Evolutionary conservation across 202 grass and related monocot genomes (phyloP), one percentile per base, ranked within the genome.

Genomic region (Setaria italica): DNA sequence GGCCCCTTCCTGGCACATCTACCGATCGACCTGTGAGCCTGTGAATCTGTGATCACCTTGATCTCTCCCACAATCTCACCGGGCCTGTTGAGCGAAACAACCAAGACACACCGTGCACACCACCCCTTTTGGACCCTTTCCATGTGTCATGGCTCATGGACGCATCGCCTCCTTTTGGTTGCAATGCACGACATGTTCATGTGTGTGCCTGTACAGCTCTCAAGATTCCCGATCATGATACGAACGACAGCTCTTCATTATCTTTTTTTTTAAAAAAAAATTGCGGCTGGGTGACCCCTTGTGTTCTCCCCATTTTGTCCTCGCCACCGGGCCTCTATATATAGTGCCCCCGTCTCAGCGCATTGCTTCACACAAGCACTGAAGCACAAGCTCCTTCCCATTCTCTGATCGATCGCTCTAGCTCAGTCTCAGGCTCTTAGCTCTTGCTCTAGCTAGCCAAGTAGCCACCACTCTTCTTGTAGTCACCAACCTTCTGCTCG

Each of bases 221-320:
- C n/a, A 49, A 90, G 89, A 90, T 87, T 90, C 89, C 80, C 74
- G 42, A 62, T 47, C 83, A 74, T 70, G 60, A 46, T 25, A 62
- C 64, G 20, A 72, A 43, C 48, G 47, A n/a, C 84, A 86, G 49
- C 65, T 89, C 60, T 67, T 82, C 13, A 49, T 19, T 48, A 14
- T 5, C 0, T 19, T 14, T 15, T 75, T 25, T 4, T 50, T 15
- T 4, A 0, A 47, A 47, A 32, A 50, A 33, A 1, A 59, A 13
- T 41, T 46, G n/a, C 11, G 5, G 7, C 13, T 0, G 7, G 6
- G 63, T 21, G 48, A 66, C 9, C n/a, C 16, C 0, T n/a, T 59
- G 74, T 55, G 81, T 33, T 87, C 55, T 90, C 30, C 62, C 76
- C 70, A 2, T 76, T 71, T 12, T 91, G 32, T n/a, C 81, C 88